Conservation (phyloP, 768 basidiomycete genomes). For the Austroboletus festivus region DNA sequence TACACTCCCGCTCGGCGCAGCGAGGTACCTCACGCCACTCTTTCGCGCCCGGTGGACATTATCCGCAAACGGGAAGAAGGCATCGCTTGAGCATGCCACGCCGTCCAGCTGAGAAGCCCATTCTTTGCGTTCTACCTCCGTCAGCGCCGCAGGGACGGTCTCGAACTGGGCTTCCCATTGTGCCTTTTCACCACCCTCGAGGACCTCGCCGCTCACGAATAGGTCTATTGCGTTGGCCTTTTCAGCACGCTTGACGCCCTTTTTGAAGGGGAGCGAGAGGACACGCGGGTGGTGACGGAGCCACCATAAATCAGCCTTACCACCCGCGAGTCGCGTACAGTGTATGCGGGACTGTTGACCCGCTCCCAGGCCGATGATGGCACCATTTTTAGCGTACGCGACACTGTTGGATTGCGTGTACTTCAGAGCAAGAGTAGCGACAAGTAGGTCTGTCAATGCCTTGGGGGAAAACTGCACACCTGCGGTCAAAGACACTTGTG, state of each 20-base stretch:
- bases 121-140: constrained; percentile 63
- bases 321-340: constrained; percentile 95
- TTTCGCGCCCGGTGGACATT: constrained; percentile 92
- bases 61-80: constrained; percentile 99
- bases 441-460: constrained; percentile 88
- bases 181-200: constrained; percentile 83
- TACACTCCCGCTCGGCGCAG: constrained; percentile 89
- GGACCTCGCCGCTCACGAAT: constrained; percentile 85
- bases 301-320: constrained; percentile 99
- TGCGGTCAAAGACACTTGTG: neutral
- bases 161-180: constrained; percentile 94
- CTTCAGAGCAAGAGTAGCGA: constrained; percentile 94
- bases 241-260: constrained; percentile 95
- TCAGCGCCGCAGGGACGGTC: constrained; percentile 60
- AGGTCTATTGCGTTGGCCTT: constrained; percentile 98
- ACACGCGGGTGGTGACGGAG: constrained; percentile 94
- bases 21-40: constrained; percentile 90
- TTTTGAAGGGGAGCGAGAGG: constrained; percentile 91
- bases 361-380: constrained; percentile 93
- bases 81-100: constrained; percentile 93
- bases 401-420: constrained; percentile 99
- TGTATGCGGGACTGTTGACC: constrained; percentile 99
- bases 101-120: constrained; percentile 75
- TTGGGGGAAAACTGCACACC: constrained; percentile 59
- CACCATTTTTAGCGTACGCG: constrained; percentile 88